These are phyloP conservation scores for Colletotrichum sp. DNA, from an alignment of 2,329 filamentous ascomycete genomes.

Conservation along the genomic window DNA sequence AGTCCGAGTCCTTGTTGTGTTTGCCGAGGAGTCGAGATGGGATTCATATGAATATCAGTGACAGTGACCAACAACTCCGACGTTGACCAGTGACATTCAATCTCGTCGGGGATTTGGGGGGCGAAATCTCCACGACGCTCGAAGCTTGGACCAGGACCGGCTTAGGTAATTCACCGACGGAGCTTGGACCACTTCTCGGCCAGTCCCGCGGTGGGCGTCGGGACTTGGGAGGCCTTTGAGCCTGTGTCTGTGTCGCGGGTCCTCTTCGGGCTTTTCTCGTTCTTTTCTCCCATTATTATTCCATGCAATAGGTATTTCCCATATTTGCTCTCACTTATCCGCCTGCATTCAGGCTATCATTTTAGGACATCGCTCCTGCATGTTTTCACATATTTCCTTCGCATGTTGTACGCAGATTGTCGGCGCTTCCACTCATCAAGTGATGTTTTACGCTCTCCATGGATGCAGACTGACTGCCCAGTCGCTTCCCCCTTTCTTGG, in stretches of 20 bases:
- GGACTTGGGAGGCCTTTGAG: neutral
- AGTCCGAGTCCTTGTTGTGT: neutral
- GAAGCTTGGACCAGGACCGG: neutral
- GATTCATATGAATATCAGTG: neutral
- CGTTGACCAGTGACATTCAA: neutral
- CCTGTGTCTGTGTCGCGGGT: neutral
- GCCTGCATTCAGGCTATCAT: neutral
- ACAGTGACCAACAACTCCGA: neutral
- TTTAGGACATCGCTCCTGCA: neutral
- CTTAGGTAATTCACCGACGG: neutral
- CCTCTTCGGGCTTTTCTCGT: neutral
- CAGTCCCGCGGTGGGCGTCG: neutral
- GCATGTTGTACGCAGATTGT: neutral
- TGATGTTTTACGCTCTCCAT: neutral
- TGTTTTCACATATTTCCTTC: neutral
- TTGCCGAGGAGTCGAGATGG: neutral
- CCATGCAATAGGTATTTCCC: neutral
- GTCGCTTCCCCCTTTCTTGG: neutral
- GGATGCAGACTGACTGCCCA: neutral
- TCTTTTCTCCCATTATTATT: neutral
- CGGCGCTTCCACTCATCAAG: constrained; percentile 8
- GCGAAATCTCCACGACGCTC: neutral
- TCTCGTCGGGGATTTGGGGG: neutral
- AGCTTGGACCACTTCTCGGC: neutral
- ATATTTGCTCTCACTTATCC: neutral